Evolutionary conservation across 257 asterid species (phyloP).

Genomic region (Echites panduratus): DNA sequence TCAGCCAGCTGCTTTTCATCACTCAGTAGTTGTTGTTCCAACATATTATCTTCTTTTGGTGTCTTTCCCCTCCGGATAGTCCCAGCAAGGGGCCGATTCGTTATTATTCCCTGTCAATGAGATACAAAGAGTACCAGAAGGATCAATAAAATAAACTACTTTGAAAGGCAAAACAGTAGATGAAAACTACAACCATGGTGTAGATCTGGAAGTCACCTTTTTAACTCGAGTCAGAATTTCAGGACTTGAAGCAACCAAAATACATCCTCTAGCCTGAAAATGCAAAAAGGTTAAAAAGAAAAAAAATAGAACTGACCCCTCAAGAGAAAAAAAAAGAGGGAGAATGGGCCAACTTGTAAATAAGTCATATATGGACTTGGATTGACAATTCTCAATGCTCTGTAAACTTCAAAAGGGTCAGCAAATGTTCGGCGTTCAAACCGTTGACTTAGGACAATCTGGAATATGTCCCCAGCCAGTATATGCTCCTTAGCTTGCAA

Average conservation of each 20-base stretch:
- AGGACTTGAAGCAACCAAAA: slow-evolving; percentile 97
- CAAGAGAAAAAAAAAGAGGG: slow-evolving; percentile 10
- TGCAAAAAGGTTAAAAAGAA: background rate
- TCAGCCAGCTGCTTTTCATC: slow-evolving; percentile 96
- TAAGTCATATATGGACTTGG: slow-evolving; percentile 99
- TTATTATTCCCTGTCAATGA: slow-evolving; percentile 55
- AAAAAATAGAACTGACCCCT: slow-evolving; percentile 6
- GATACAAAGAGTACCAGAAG: slow-evolving; percentile 10
- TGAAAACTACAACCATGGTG: background rate
- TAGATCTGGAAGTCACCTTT: slow-evolving; percentile 38
- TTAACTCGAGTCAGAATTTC: slow-evolving; percentile 93
- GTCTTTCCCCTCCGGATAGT: slow-evolving; percentile 94
- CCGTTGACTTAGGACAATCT: slow-evolving; percentile 95
- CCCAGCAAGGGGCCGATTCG: slow-evolving; percentile 95
- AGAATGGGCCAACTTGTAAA: slow-evolving; percentile 59
- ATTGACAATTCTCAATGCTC: slow-evolving; percentile 93
- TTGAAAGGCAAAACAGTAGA: background rate
- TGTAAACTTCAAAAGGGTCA: slow-evolving; percentile 94
- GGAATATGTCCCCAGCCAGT: slow-evolving; percentile 96
- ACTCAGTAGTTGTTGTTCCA: slow-evolving; percentile 78
- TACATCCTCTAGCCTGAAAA: slow-evolving; percentile 84
- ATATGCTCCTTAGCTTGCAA: slow-evolving; percentile 85
- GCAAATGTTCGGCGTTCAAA: slow-evolving; percentile 94
- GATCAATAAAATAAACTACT: slow-evolving; percentile 12
- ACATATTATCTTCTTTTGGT: slow-evolving; percentile 73